Base-by-base conservation (phyloP, 2,329 filamentous ascomycete species). In the Hirsutella thompsonii region DNA sequence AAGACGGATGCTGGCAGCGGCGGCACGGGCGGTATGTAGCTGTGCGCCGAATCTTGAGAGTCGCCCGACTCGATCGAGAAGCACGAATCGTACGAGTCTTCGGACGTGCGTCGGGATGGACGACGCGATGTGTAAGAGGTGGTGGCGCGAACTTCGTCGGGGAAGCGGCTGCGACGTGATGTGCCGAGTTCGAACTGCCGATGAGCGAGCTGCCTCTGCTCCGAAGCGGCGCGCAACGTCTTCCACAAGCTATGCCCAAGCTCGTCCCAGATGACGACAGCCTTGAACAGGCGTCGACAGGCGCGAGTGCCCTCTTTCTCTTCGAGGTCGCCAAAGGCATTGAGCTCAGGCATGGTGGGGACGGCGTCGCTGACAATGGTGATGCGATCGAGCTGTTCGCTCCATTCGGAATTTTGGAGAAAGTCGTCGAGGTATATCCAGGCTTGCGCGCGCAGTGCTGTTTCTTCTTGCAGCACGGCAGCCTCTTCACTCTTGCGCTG, bases 231-330 rank as follows among this genome's bases (percentile, higher is more conserved):
- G 33, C 44, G 43, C 19, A 56, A 48, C 18, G 44, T 45, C 47
- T 54, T 48, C 59, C 59, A 62, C 29, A 62, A 52, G 28, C 54
- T 51, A 39, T 53, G 56, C 29, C 59, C 59, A 23, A 62, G 51
- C 32, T 61, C 55, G 41, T 62, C 59, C 59, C 59, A 62, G 29
- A 62, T 55, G 32, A 62, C 59, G 10, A 56, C 55, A 20, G 59
- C 59, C 45, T 59, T 62, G 55, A 62, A 62, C 4, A 62, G 49
- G 13, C 55, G 53, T 28, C 59, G 52, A 45, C 59, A 62, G 32
- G 56, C 57, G 30, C 53, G 52, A 3, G 59, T 62, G 42, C 59
- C 59, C 33, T 60, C 54, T 32, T 52, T 52, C 42, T 60, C 55
- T 41, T 55, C 49, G 34, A 62, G 50, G 19, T 45, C 40, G 23